phyloP scores from a whole-genome alignment of 495 filamentous ascomycete species.

The Daldinia caldariorum region DNA sequence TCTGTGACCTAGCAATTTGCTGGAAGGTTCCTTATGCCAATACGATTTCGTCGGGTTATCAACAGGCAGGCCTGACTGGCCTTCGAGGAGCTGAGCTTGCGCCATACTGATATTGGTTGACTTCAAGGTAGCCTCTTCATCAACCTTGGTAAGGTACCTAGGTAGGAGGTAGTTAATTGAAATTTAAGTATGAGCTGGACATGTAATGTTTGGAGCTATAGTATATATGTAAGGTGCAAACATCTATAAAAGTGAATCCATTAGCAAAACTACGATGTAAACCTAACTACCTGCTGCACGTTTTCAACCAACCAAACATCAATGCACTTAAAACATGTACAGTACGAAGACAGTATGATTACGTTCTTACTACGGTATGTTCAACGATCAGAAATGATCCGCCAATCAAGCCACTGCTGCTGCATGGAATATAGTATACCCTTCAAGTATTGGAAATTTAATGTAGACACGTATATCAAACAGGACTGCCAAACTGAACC shows the following conservation, averaged over 20 bases:
- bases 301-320: no score
- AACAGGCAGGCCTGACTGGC: constrained; percentile 60
- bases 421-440: no score
- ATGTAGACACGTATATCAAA: no score
- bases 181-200: not conserved
- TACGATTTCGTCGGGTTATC: constrained; percentile 71
- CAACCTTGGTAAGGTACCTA: no score
- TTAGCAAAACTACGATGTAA: no score
- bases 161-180: not conserved
- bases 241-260: not conserved
- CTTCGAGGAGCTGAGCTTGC: constrained; percentile 29
- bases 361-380: no score
- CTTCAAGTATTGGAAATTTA: no score
- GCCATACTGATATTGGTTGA: constrained; percentile 30
- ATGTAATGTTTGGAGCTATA: not conserved
- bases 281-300: no score
- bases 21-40: constrained; percentile 72
- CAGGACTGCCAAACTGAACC: not conserved
- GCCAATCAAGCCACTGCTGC: no score
- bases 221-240: not conserved
- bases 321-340: no score
- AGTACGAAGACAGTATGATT: no score
- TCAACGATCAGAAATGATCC: not conserved
- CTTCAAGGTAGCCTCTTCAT: not conserved
- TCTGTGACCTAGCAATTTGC: constrained; percentile 65